Base-by-base conservation (phyloP, 371 early-diverging fungal species). In the Rhizopus arrhizus region DNA sequence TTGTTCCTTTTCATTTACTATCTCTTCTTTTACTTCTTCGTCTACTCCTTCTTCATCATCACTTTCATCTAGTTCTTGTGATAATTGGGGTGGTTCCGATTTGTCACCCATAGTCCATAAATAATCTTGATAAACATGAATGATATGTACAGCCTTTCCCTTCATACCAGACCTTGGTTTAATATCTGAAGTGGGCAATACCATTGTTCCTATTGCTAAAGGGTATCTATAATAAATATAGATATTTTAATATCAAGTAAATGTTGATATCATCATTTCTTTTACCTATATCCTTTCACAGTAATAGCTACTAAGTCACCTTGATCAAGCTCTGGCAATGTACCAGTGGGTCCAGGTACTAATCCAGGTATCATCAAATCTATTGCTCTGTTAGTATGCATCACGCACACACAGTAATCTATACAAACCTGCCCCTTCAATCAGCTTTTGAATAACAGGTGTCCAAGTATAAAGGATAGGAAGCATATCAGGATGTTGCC, bases 71-170 rank as follows among this genome's bases (percentile, higher is more conserved):
- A 71, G 68, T 22, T 49, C 61, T 7, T 74, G 49, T 10, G 32
- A 28, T 55, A 80, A 59, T 36, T 78, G 81, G 4, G 88, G 84
- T 12, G 85, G 77, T 5, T 74, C 73, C 1, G 66, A 66, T 60
- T 87, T 87, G 62, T 71, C 78, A 6, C 89, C 89, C 72, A 86
- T 78, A n/a, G 78, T 68, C 90, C 90, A 90, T 51, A 90, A 69
- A 53, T 73, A 74, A 69, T 90, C 90, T 43, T 78, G 72, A 61
- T 83, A 86, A 2, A 88, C 85, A 62, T 90, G 90, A 12, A 83
- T 65, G 11, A 90, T 66, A 68, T 85, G 74, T 0, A 90, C 87
- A 0, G 90, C 90, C 59, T 90, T 90, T 38, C 90, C 90, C 65
- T 85, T 88, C 71, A 83, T 84, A 0, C 85, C 85, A 0, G 80